A percentile compares a stretch with the other conserved stretches of the same genome.
Conservation (phyloP, 1,139 yeast species). For the Candida labiduridarum region DNA sequence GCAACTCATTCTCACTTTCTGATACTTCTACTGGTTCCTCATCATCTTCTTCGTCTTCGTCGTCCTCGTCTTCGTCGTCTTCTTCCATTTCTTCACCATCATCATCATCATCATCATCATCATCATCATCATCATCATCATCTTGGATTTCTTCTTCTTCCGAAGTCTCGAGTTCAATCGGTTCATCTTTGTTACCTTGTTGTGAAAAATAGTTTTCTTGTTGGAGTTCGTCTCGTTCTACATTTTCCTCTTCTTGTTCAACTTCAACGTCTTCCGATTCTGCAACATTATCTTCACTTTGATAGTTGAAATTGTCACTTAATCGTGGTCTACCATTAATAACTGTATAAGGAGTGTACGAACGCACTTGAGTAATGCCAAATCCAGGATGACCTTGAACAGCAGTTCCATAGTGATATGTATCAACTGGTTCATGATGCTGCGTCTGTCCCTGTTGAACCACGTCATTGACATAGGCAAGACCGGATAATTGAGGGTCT, state of each 20-base stretch:
- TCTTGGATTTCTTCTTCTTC: conserved; percentile 3
- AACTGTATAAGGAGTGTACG: conserved; percentile 1
- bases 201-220: conserved; percentile 2
- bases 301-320: conserved; percentile 7
- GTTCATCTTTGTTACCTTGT: conserved; percentile 1
- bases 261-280: conserved; percentile 3
- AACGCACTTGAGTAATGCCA: conserved; percentile 6
- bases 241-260: conserved; percentile 8
- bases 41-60: conserved; percentile 13
- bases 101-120: conserved; percentile 1
- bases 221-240: conserved; percentile 5
- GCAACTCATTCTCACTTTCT: conserved; percentile 18
- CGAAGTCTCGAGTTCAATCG: neutral
- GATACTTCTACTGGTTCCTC: conserved; percentile 23
- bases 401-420: neutral
- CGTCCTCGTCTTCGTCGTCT: conserved; percentile 14
- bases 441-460: neutral
- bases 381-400: neutral
- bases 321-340: conserved; percentile 14
- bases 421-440: neutral
- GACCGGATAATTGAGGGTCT: neutral
- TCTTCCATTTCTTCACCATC: conserved; percentile 13
- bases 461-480: neutral
- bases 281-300: conserved; percentile 2
- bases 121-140: conserved; percentile 3